Percentiles rank a stretch among this genome's conserved stretches.
These are phyloP conservation scores for Leptographium procerum DNA, from an alignment of 2,329 filamentous ascomycete genomes.

Conservation along the genomic window DNA sequence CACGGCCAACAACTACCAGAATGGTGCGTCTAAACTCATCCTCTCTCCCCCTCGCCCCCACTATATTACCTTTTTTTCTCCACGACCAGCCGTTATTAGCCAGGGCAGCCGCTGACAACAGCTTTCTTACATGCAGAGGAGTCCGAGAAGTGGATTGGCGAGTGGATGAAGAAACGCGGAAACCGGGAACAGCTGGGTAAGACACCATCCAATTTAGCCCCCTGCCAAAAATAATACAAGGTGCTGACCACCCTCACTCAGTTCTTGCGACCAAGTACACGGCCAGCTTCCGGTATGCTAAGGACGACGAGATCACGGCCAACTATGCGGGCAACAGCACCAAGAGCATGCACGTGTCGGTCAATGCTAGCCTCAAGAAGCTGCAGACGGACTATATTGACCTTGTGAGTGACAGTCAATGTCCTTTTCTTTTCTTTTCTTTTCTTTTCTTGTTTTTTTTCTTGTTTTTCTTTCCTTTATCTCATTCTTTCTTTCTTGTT, in stretches of 20 bases:
- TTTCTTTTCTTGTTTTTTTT: background rate
- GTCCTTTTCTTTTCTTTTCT: too few relatives aligned
- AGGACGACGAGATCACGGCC: conserved; percentile 29
- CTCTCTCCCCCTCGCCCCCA: background rate
- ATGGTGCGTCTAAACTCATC: conserved; percentile 30
- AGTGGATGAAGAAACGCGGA: conserved; percentile 56
- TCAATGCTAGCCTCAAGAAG: conserved; percentile 46
- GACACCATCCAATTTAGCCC: conserved; percentile 7
- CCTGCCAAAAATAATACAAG: background rate
- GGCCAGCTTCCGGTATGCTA: conserved; percentile 38
- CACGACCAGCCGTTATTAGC: background rate
- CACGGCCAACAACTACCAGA: conserved; percentile 58
- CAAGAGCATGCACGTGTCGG: conserved; percentile 47
- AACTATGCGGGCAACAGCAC: conserved; percentile 48
- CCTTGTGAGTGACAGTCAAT: conserved; percentile 32
- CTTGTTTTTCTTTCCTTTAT: too few relatives aligned
- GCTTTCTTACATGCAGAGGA: conserved; percentile 24
- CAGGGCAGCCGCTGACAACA: background rate
- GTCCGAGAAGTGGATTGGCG: conserved; percentile 55
- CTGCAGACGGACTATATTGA: conserved; percentile 61
- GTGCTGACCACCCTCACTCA: conserved; percentile 12
- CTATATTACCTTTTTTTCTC: too few relatives aligned
- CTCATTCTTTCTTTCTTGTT: background rate
- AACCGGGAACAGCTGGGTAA: conserved; percentile 53
- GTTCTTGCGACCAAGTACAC: conserved; percentile 62